phyloP scores from a whole-genome alignment of 1,284 basidiomycete genomes.

The Blastosporella zonata region DNA sequence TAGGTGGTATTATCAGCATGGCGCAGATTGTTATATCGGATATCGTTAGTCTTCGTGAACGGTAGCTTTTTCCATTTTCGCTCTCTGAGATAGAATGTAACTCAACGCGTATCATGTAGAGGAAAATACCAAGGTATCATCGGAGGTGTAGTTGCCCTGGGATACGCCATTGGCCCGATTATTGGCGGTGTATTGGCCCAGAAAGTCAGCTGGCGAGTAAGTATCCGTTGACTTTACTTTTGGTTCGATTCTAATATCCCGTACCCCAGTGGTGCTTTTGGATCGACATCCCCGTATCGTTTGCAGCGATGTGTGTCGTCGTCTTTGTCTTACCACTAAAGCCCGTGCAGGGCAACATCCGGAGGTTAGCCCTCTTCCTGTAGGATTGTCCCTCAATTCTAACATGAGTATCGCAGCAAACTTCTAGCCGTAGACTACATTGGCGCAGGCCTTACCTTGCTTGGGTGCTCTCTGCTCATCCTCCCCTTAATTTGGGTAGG shows the following conservation, averaged over 20 bases:
- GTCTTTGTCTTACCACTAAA: slow-evolving; percentile 65
- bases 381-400: neutral
- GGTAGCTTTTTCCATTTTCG: slow-evolving; percentile 39
- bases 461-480: slow-evolving; percentile 60
- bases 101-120: slow-evolving; percentile 26
- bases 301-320: slow-evolving; percentile 51
- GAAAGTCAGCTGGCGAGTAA: slow-evolving; percentile 59
- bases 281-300: slow-evolving; percentile 62
- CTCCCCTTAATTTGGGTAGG: slow-evolving; percentile 73
- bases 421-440: slow-evolving; percentile 68
- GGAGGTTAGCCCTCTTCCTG: slow-evolving; percentile 29
- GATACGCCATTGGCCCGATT: slow-evolving; percentile 54
- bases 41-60: slow-evolving; percentile 57
- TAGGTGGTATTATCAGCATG: slow-evolving; percentile 60
- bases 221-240: slow-evolving; percentile 20
- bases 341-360: slow-evolving; percentile 56
- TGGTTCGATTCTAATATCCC: neutral
- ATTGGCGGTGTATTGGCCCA: slow-evolving; percentile 58
- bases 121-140: slow-evolving; percentile 69
- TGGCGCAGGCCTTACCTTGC: slow-evolving; percentile 57
- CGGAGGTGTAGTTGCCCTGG: slow-evolving; percentile 47
- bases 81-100: neutral
- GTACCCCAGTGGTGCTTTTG: slow-evolving; percentile 59
- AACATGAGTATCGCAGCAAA: slow-evolving; percentile 40
- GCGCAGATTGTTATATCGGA: slow-evolving; percentile 66